Base-by-base conservation (phyloP, 2,329 filamentous ascomycete species). In the Aspergillus aculeatinus region DNA sequence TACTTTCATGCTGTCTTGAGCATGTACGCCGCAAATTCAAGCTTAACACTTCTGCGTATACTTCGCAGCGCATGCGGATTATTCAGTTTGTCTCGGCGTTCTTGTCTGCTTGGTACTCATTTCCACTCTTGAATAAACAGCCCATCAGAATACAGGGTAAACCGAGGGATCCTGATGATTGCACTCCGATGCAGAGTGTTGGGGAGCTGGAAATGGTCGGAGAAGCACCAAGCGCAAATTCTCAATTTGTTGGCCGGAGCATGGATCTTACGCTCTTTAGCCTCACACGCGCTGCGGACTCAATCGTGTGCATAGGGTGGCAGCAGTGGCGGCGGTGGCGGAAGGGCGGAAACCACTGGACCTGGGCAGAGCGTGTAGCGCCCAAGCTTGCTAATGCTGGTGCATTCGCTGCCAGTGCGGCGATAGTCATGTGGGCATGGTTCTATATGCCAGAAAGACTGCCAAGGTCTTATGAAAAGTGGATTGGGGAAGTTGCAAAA, bases 401-500 rank as follows among this genome's bases (percentile, higher is more conserved):
- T 5, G 77, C 93, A 19, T 96, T 96, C 73, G 86, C 89, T 49
- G 74, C 83, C 35, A 92, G 90, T 21, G 87, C 85, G 44, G 89
- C 87, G 23, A 78, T 91, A 42, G 88, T 96, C 66, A 96, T 96
- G 92, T 94, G 90, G 89, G 85, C 90, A 19, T 96, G 90, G 90
- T 88, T 96, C 72, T 96, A 94, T 77, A 74, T 81, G 10, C 90
- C 91, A 0, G 81, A 85, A 39, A 82, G 85, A 21, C 82, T 96
- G 1, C 92, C 92, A 2, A 82, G 79, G 29, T 83, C 87, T 47
- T 96, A 96, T 77, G 88, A 87, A 68, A 88, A 87, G 71, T 96
- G 92, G 91, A 95, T 96, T 67, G 85, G 83, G 47, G 87, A 88
- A 23, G 89, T 89, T 3, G 91, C 92, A 3, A 83, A 88, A 49